Base-by-base conservation (phyloP, 371 early-diverging fungal species). In the Mucor velutinosus region DNA sequence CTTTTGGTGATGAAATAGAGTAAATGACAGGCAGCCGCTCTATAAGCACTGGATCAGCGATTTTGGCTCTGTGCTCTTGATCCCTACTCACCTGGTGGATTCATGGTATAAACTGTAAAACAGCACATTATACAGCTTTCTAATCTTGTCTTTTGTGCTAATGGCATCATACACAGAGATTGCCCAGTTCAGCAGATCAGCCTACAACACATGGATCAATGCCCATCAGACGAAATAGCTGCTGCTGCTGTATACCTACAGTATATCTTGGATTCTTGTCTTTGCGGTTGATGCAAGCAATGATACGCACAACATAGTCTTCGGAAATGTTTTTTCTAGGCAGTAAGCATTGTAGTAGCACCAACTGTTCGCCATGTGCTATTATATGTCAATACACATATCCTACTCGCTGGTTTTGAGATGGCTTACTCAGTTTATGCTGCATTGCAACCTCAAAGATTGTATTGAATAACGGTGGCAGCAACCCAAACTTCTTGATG, bases 1-100 rank as follows among this genome's bases (percentile, higher is more conserved):
- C 77, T 67, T 53, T 71, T 68, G 4, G 88, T 87, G 73, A 87
- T 59, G 45, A 70, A 81, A 60, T 85, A 87, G 0, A 87, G 75
- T 4, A 87, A 64, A 62, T 87, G 88, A 62, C 88, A 87, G 2
- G 82, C n/a, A 6, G 68, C 41, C 1, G 76, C 64, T 58, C 87
- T 84, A 49, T 21, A n/a, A 5, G 33, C 33, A 33, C 7, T 3
- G 33, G 11, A 21, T n/a, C 23, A 49, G n/a, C n/a, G 49, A 21
- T 23, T 47, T 47, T 47, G 19, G 2, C 0, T 17, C 21, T 47
- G 15, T 19, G 17, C 21, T 23, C 21, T 21, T 43, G 15, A 11
- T 21, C 7, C 21, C 2, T n/a, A 49, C 61, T 32, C 71, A 81
- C 84, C 87, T 76, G 8, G 82, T 41, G 0, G 70, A 64, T 15